Conservation (phyloP, 179 eudicot species). For the Spinacia oleracea region DNA sequence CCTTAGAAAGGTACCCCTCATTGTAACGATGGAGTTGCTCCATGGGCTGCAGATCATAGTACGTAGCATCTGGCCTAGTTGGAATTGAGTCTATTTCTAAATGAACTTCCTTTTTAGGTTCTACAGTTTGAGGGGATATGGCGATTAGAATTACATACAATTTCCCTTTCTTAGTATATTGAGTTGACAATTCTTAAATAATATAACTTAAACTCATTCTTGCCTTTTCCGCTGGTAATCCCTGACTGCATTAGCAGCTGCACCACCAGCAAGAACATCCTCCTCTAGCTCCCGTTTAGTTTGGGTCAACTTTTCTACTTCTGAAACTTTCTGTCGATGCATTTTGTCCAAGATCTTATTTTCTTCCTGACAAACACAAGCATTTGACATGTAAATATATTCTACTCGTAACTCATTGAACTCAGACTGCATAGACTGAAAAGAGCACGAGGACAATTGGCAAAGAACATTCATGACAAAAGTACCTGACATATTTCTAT, state of each 20-base stretch:
- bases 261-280: conserved; percentile 98
- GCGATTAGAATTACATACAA: too few species aligned
- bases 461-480: too few species aligned
- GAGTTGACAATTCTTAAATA: not conserved
- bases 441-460: not conserved
- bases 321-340: conserved; percentile 94
- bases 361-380: conserved; percentile 61
- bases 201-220: conserved; percentile 67
- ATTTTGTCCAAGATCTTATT: conserved; percentile 87
- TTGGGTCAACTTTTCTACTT: conserved; percentile 90
- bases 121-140: too few species aligned
- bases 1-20: conserved; percentile 41
- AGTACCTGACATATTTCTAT: too few species aligned
- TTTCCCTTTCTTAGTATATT: too few species aligned
- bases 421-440: not conserved
- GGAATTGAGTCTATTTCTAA: too few species aligned
- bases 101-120: too few species aligned
- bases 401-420: not conserved
- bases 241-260: conserved; percentile 95
- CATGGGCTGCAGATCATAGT: conserved; percentile 66
- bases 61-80: too few species aligned
- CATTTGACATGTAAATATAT: conserved; percentile 23
- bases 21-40: conserved; percentile 26
- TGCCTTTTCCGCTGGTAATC: conserved; percentile 95
- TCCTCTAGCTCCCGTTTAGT: conserved; percentile 89